Evolutionary conservation across 768 basidiomycete species (phyloP), one percentile per base, ranked within the genome.

Genomic region (Mycena galopus): DNA sequence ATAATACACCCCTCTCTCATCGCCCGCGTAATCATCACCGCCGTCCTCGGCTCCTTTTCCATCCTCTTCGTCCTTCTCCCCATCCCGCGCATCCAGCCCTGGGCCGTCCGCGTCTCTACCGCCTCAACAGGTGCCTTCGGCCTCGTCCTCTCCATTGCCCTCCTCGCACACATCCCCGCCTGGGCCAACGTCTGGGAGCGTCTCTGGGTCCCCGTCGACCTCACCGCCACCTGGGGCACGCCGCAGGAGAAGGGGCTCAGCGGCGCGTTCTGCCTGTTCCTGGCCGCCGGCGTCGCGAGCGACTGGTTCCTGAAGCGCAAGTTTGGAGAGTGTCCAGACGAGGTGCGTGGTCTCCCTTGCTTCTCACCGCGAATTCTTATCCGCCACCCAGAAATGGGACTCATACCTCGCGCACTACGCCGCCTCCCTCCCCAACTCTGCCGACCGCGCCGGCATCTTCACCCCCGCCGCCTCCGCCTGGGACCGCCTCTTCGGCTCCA

Each of bases 171-270:
- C 21, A 85, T 87, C 0, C 78, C 83, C 23, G 81, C 87, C 16
- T 93, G 91, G 92, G 87, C 87, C 4, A 85, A 92, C 75, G 84
- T 87, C 12, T 93, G 90, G 90, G 88, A 89, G 67, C 86, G 91
- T 16, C 80, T 91, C 3, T 94, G 90, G 88, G 70, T 88, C n/a
- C 62, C 61, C 7, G 82, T 87, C 44, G 84, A 84, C 37, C 69
- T 72, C n/a, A 63, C 67, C 1, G 67, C 30, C 27, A 80, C 78
- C 16, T 93, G 92, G 92, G 91, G 90, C 0, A 85, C 86, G 0
- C 76, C 79, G 32, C 75, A 84, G 61, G 92, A 93, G 80, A 87
- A 89, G 67, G 91, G 88, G 1, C 81, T 93, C 27, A 90, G 86
- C 72, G 89, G 89, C 4, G 87, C 85, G 11, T 91, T 85, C 77